Evolutionary conservation across 768 basidiomycete genomes (phyloP), one percentile per base, ranked within the genome.

Genomic region (Mycena filopes): DNA sequence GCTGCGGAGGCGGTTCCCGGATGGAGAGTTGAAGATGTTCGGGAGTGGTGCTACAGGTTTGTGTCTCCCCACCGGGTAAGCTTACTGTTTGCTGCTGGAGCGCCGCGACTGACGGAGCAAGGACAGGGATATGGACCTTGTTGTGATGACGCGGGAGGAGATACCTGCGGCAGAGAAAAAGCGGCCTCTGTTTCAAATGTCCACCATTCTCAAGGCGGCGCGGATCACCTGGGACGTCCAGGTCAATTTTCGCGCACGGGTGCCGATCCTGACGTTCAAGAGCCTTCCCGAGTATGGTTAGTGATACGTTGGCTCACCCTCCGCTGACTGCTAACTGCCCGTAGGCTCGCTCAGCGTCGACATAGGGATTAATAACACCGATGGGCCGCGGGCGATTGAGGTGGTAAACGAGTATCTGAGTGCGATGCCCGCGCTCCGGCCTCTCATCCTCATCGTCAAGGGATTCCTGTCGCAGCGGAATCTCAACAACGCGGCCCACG

Each of bases 261-360:
- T 91, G 1, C 91, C 91, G 4, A 87, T 93, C 70, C 76, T 92
- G 63, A 87, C 83, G 47, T 85, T 91, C 69, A 79, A 79, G 18
- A 88, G 87, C 2, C 71, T 72, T 1, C 81, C 74, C 1, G 72
- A 77, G 33, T 77, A 78, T 47, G 84, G 82, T 83, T 9, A 0
- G 6, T 15, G 10, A n/a, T n/a, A n/a, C n/a, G n/a, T n/a, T n/a
- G n/a, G n/a, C n/a, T n/a, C n/a, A n/a, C n/a, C n/a, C n/a, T n/a
- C n/a, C n/a, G n/a, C n/a, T 48, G 7, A 38, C 16, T 23, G 21
- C 28, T 69, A 21, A 58, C 56, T 41, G 23, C 40, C 21, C 36
- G 2, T 66, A 89, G 88, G 87, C 18, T 81, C 83, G 2, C 77
- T 90, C 53, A 81, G 82, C 29, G 83, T 91, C 46, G 91, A 94